Evolutionary conservation across 2,329 filamentous ascomycete species (phyloP), one percentile per base, ranked within the genome.

Genomic region (Aspergillus brasiliensis): DNA sequence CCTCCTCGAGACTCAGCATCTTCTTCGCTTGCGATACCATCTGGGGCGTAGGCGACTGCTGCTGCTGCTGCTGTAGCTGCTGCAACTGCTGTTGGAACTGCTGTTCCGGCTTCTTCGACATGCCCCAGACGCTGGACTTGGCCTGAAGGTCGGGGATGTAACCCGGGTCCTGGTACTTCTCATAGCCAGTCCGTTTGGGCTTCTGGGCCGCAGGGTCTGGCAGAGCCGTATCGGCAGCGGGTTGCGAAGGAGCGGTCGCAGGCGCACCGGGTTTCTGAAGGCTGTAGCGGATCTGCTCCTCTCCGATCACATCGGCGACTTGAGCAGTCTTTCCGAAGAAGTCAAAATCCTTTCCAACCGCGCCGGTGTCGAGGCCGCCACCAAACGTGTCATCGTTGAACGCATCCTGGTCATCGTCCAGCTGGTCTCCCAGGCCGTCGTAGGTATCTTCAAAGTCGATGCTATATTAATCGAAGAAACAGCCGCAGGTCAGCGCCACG

Each of bases 341-440:
- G 76, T 99, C 95, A 71, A 98, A 98, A 77, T 99, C 94, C 75
- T 91, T 96, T 72, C 93, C 93, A 60, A 95, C 86, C 10, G 82
- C 77, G 38, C 75, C 66, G 17, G 75, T 72, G 17, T 75, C 79
- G 37, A 76, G 78, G 59, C 81, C 83, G 59, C 77, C 78, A 61
- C 86, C 91, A 73, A 99, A 99, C 2, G 95, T 99, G 74, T 98
- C 95, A 70, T 98, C 92, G 77, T 99, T 99, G 83, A 97, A 92
- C 53, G 86, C 92, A 81, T 99, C 95, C 71, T 94, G 91, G 19
- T 91, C 89, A 74, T 99, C 94, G 70, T 97, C 89, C 37, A 99
- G 88, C 75, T 91, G 88, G 72, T 97, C 91, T 58, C 92, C 95
- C 42, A 99, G 83, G 17, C 94, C 94, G 77, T 99, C 95, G 74